Evolutionary conservation across 352 stramenopile species (phyloP), one percentile per base, ranked within the genome.

Genomic region (Globisporangium cystogenes): DNA sequence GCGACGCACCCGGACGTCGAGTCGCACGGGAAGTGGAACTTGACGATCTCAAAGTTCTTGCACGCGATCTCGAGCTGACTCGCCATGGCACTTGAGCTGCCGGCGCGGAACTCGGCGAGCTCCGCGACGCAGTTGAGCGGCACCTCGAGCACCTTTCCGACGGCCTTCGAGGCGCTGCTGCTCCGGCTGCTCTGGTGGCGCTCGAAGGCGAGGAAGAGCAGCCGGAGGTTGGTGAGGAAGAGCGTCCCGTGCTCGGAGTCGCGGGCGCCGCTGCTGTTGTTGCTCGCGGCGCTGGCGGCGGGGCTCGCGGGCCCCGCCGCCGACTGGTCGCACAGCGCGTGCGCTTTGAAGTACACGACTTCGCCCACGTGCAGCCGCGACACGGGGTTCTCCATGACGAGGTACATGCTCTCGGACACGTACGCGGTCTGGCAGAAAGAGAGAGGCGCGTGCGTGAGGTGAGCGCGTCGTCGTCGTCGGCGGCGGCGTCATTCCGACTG

Each of bases 11-110:
- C 74, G 1, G 79, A 87, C 8, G 71, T 77, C 3, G 69, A 48
- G 26, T 92, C 79, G 27, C 67, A 74, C 0, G 79, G 76, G 35
- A 92, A 92, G 36, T 81, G 79, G 47, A 92, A 89, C 42, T 82
- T 86, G 23, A 91, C 55, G 37, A 94, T 70, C 49, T 87, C 72
- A 57, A 94, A 92, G 53, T 91, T 94, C 59, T 94, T 94, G 73
- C 81, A 92, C 41, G 83, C 79, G 54, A 93, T 67, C 65, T 93
- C 81, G 42, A 93, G 62, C 53, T 87, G 77, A 51, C 72, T 86
- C 70, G 77, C 74, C 27, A 69, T 57, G 2, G 68, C 70, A 8
- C 60, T 84, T 36, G 59, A 65, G 41, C 55, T 67, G 20, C 55
- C 61, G 20, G 76, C 63, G 4, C 71, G 70, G 6, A 74, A 67